Conservation (phyloP, 345 rosid species). For the Dipteronia sinensis region DNA sequence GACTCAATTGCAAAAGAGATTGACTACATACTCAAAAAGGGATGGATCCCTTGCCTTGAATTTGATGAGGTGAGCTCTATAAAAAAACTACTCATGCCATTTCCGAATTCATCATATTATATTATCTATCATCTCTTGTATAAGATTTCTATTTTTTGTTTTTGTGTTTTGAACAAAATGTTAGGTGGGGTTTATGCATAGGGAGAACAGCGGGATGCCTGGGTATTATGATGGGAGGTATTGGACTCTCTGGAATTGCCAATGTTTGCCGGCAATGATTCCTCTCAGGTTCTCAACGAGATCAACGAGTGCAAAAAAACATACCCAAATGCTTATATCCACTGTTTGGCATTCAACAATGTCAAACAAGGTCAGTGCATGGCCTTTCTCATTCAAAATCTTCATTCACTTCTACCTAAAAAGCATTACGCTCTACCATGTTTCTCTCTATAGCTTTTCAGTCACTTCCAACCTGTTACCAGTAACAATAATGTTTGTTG, state of each 20-base stretch:
- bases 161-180: neutral
- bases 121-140: too few species aligned
- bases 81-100: neutral
- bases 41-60: slow-evolving; percentile 76
- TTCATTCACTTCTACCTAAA: neutral
- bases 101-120: neutral
- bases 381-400: slow-evolving; percentile 56
- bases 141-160: too few species aligned
- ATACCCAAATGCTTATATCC: slow-evolving; percentile 55
- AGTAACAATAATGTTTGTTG: neutral
- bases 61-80: slow-evolving; percentile 57
- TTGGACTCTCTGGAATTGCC: slow-evolving; percentile 81
- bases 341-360: slow-evolving; percentile 60
- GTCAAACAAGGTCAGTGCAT: slow-evolving; percentile 60
- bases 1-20: slow-evolving; percentile 48
- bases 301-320: slow-evolving; percentile 46
- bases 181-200: slow-evolving; percentile 43
- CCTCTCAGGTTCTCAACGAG: slow-evolving; percentile 56
- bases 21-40: slow-evolving; percentile 64
- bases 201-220: slow-evolving; percentile 58
- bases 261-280: slow-evolving; percentile 71
- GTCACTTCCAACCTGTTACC: neutral
- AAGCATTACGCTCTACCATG: neutral
- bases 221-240: slow-evolving; percentile 77
- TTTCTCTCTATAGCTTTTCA: neutral